Evolutionary conservation across 352 stramenopile genomes (phyloP).

Genomic region (Phytopythium ostracodes): DNA sequence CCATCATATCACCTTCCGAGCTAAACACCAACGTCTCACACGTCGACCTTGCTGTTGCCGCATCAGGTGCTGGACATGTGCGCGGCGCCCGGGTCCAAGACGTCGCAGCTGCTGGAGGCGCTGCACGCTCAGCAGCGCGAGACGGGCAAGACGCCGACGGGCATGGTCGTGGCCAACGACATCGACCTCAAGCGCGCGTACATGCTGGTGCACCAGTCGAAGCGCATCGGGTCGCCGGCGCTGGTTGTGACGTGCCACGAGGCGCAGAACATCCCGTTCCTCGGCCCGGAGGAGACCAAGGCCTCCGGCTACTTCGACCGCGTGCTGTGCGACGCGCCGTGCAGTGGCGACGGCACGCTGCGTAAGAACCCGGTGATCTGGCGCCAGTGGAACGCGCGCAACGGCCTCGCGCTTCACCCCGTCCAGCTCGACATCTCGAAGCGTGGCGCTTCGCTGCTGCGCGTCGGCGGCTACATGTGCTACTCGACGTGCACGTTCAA

Average conservation of each 20-base stretch:
- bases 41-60: neutral
- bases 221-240: constrained; percentile 92
- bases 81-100: constrained; percentile 98
- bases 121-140: constrained; percentile 79
- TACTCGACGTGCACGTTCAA: constrained; percentile 99
- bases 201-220: constrained; percentile 98
- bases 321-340: constrained; percentile 98
- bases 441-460: constrained; percentile 89
- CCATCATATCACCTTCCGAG: no score
- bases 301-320: constrained; percentile 93
- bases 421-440: constrained; percentile 96
- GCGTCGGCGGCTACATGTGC: constrained; percentile 92
- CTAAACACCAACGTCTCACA: neutral
- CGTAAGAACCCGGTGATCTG: constrained; percentile 98
- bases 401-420: constrained; percentile 90
- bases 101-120: constrained; percentile 96
- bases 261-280: constrained; percentile 94
- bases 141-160: constrained; percentile 77
- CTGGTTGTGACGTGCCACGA: constrained; percentile 96
- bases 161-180: constrained; percentile 97
- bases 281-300: constrained; percentile 59
- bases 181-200: constrained; percentile 96
- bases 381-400: constrained; percentile 92
- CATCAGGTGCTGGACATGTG: constrained; percentile 95
- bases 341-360: constrained; percentile 97